Evolutionary conservation across 2,329 filamentous ascomycete species (phyloP), one percentile per base, ranked within the genome.

Genomic region (Geosmithia flava): DNA sequence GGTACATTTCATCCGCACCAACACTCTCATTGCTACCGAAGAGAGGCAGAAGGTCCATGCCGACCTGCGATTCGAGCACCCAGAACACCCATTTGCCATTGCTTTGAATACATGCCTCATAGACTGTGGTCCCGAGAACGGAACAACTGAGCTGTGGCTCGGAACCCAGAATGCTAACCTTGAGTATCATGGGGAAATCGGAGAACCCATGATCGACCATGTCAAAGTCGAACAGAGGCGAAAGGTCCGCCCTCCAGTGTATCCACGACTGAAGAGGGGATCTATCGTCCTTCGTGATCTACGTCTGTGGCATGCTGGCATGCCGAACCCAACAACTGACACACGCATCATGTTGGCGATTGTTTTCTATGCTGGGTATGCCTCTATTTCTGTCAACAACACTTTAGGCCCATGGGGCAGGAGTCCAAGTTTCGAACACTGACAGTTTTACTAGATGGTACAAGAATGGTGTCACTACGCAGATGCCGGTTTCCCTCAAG

Each of bases 311-410:
- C 53, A 55, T 44, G 53, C 53, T 2, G 53, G 53, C n/a, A 47
- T 54, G 45, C 42, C 53, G 2, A 55, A 55, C 29, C 49, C 53
- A 2, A 48, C 47, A 2, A 7, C 30, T 13, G 48, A 53, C 23
- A 45, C 51, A 15, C 47, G 53, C 20, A 54, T 56, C 42, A 55
- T 56, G 53, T 49, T 56, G n/a, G 53, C 54, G 4, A 53, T 56
- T 44, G 47, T 54, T 10, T 51, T 42, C 30, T 51, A 51, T 20
- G 50, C 50, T 30, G 48, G 44, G 48, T 49, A 42, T 37, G 48
- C 37, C n/a, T 19, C 30, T 19, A 39, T 50, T 37, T 17, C 41
- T 6, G 29, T 41, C 52, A 49, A 11, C 2, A 19, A 37, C 20
- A 37, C 45, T n/a, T n/a, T n/a, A n/a, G 1, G 50, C 51, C 13